Evolutionary conservation across 805 yeast species (phyloP).

Genomic region (Myxozyma geophila): DNA sequence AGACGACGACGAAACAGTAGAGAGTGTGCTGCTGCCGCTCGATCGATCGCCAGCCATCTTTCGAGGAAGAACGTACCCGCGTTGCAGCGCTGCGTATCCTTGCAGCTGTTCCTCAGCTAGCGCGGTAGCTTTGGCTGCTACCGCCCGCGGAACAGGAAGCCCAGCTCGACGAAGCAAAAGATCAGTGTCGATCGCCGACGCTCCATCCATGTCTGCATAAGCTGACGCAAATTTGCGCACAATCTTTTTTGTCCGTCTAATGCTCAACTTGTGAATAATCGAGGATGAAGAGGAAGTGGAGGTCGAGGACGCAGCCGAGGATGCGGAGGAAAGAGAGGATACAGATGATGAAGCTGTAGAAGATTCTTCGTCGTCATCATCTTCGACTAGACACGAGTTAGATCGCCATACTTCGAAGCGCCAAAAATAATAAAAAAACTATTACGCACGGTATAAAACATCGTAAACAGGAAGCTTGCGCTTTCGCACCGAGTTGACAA

Average conservation of each 20-base stretch:
- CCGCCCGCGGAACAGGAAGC: conserved; percentile 18
- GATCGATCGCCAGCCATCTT: background rate
- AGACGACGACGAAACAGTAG: background rate
- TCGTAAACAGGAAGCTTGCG: conserved; percentile 25
- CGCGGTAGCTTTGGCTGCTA: conserved; percentile 12
- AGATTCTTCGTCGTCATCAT: background rate
- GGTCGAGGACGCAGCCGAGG: conserved; percentile 12
- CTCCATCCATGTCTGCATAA: conserved; percentile 32
- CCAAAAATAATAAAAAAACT: background rate
- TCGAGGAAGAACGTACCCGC: background rate
- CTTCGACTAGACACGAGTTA: background rate
- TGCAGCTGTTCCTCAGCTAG: conserved; percentile 3
- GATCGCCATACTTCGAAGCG: background rate
- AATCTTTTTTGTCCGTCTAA: conserved; percentile 7
- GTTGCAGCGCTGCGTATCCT: background rate
- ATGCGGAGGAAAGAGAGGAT: conserved; percentile 17
- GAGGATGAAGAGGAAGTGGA: conserved; percentile 8
- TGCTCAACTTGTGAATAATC: conserved; percentile 8
- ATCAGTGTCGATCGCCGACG: conserved; percentile 25
- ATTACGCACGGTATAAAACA: conserved; percentile 26
- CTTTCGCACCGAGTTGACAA: conserved; percentile 2
- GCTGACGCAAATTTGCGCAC: conserved; percentile 16
- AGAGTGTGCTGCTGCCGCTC: background rate
- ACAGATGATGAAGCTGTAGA: conserved; percentile 10
- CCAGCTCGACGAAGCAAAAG: conserved; percentile 15